Conservation (phyloP, 805 yeast species). For the Brettanomyces nanus region DNA sequence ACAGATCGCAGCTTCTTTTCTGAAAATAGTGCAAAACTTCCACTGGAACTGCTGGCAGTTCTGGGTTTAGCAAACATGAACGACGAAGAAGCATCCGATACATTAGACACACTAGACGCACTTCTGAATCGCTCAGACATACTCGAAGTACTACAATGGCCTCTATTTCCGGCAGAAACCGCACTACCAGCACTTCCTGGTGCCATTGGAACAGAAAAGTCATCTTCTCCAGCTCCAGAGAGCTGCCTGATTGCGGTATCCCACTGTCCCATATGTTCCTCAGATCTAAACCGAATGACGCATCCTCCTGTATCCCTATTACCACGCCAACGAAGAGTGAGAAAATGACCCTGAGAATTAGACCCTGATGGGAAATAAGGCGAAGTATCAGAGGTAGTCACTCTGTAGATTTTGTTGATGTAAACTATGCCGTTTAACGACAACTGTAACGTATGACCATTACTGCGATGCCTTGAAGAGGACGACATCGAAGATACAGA, state of each 20-base stretch:
- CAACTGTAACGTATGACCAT: slow-evolving; percentile 11
- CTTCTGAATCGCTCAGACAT: slow-evolving; percentile 6
- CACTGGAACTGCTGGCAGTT: background rate
- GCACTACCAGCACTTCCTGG: background rate
- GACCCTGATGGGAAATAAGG: slow-evolving; percentile 21
- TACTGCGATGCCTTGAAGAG: slow-evolving; percentile 1
- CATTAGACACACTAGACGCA: background rate
- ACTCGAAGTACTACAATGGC: slow-evolving; percentile 6
- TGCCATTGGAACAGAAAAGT: slow-evolving; percentile 4
- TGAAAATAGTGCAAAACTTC: background rate
- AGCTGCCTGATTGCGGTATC: slow-evolving; percentile 50
- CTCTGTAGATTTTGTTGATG: slow-evolving; percentile 20
- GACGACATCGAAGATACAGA: slow-evolving; percentile 25
- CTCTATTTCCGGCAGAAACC: no score
- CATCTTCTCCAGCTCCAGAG: slow-evolving; percentile 12
- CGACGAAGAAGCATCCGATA: background rate
- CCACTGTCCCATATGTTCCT: slow-evolving; percentile 83
- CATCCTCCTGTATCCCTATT: slow-evolving; percentile 82
- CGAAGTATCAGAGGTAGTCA: slow-evolving; percentile 23
- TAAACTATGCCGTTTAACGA: slow-evolving; percentile 26
- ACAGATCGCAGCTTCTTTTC: slow-evolving; percentile 5
- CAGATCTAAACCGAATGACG: slow-evolving; percentile 71
- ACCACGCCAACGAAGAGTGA: slow-evolving; percentile 76
- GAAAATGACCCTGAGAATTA: slow-evolving; percentile 38
- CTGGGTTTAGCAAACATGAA: background rate